Conservation (phyloP, 2,329 filamentous ascomycete species). For the Paecilomyces sp. region DNA sequence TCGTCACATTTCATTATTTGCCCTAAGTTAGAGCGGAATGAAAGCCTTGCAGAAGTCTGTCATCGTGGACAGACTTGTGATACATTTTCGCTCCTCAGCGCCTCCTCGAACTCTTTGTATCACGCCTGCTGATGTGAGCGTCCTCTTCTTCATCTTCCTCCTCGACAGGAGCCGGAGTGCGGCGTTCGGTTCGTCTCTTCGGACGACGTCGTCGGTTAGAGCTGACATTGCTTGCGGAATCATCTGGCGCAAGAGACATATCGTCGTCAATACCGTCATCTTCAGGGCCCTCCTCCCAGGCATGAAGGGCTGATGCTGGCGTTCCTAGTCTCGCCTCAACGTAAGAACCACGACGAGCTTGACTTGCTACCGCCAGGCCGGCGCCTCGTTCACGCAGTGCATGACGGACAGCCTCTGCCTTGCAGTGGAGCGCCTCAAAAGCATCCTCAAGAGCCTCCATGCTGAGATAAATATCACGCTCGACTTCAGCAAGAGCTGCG, state of each 20-base stretch:
- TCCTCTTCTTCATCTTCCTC: slow-evolving; percentile 40
- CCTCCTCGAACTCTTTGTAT: not conserved
- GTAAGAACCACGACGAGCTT: slow-evolving; percentile 35
- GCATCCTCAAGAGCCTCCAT: slow-evolving; percentile 95
- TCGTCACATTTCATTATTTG: not conserved
- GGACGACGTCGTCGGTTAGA: slow-evolving; percentile 38
- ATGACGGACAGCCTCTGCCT: slow-evolving; percentile 72
- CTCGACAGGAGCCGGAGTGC: slow-evolving; percentile 42
- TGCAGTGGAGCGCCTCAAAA: slow-evolving; percentile 82
- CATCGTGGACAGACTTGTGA: not conserved
- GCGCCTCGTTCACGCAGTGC: slow-evolving; percentile 75
- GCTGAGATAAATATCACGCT: slow-evolving; percentile 83
- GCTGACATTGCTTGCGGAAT: slow-evolving; percentile 44
- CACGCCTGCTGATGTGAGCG: slow-evolving; percentile 6
- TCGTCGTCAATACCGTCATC: slow-evolving; percentile 40
- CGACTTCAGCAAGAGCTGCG: slow-evolving; percentile 79
- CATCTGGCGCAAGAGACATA: slow-evolving; percentile 39
- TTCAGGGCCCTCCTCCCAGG: slow-evolving; percentile 35
- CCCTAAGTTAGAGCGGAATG: not conserved
- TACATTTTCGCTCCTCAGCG: not conserved
- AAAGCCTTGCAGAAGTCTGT: not conserved
- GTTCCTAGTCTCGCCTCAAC: slow-evolving; percentile 38
- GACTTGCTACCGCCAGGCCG: slow-evolving; percentile 53
- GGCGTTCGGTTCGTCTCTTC: slow-evolving; percentile 40
- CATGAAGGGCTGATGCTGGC: slow-evolving; percentile 25